Evolutionary conservation across 192 early-diverging fungal genomes (phyloP).

Genomic region (Coemansia javaensis): DNA sequence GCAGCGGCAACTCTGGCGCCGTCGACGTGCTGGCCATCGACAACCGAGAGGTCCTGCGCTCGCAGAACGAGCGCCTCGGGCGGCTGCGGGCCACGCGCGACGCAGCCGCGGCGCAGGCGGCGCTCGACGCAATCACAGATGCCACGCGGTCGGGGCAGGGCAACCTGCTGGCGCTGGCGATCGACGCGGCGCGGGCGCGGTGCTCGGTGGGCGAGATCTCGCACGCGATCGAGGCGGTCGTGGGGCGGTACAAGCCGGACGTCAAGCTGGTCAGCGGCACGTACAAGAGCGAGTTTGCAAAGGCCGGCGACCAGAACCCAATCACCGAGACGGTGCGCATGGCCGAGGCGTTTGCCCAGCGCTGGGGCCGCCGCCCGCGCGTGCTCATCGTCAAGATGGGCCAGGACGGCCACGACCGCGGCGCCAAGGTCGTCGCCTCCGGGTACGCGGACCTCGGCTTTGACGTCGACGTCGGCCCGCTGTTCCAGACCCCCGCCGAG

Average conservation of each 20-base stretch:
- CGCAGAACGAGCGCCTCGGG: constrained; percentile 65
- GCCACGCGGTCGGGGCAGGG: constrained; percentile 61
- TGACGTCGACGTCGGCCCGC: constrained; percentile 84
- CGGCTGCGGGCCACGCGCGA: constrained; percentile 56
- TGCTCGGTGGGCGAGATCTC: constrained; percentile 88
- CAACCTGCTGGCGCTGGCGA: constrained; percentile 70
- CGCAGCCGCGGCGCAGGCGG: constrained; percentile 43
- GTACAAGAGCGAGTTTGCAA: constrained; percentile 77
- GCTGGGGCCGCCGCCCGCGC: constrained; percentile 79
- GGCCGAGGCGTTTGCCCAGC: constrained; percentile 63
- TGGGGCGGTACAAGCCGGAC: constrained; percentile 76
- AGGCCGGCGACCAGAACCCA: constrained; percentile 50
- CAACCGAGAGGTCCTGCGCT: constrained; percentile 66
- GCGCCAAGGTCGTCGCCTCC: constrained; percentile 89
- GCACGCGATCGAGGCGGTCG: constrained; percentile 70
- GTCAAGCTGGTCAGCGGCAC: constrained; percentile 81
- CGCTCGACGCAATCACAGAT: constrained; percentile 63
- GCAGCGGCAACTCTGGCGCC: too few relatives aligned
- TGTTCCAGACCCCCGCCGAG: constrained; percentile 86
- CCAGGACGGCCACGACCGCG: constrained; percentile 89
- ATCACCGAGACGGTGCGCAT: constrained; percentile 60
- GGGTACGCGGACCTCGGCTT: constrained; percentile 88
- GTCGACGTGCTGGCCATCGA: constrained; percentile 71
- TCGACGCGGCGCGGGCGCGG: constrained; percentile 68
- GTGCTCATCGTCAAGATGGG: constrained; percentile 90